Conservation (phyloP, 352 stramenopile species). For the Phytophthora multivora region DNA sequence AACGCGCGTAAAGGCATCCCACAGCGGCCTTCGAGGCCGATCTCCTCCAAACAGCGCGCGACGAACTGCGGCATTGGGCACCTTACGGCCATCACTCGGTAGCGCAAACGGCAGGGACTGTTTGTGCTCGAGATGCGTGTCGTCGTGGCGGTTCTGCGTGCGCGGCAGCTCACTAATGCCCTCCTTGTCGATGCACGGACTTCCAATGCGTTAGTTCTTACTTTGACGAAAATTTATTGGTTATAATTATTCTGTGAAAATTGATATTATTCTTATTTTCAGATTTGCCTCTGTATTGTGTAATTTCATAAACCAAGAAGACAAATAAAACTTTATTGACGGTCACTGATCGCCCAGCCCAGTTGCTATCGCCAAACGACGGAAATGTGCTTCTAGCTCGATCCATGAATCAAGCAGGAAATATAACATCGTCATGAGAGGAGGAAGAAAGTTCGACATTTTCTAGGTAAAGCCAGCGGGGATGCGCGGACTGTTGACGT, state of each 20-base stretch:
- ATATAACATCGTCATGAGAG: too few species aligned
- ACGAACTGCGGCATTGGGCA: slow-evolving; percentile 67
- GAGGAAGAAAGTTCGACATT: too few species aligned
- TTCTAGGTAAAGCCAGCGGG: too few species aligned
- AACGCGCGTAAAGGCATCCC: slow-evolving; percentile 65
- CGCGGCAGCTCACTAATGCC: not conserved
- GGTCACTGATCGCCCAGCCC: too few species aligned
- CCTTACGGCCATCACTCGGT: slow-evolving; percentile 16
- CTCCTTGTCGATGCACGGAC: not conserved
- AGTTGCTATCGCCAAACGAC: too few species aligned
- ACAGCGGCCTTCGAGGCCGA: slow-evolving; percentile 77
- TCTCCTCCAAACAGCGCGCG: slow-evolving; percentile 80
- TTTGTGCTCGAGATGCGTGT: slow-evolving; percentile 2
- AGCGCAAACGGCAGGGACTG: not conserved
- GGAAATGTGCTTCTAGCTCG: too few species aligned
- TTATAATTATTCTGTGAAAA: not conserved
- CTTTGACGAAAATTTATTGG: not conserved
- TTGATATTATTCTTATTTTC: not conserved
- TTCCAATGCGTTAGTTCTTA: slow-evolving; percentile 1
- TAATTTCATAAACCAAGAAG: too few species aligned
- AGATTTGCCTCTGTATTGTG: not conserved
- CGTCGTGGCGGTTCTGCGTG: not conserved
- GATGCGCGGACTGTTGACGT: too few species aligned
- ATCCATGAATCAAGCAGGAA: too few species aligned
- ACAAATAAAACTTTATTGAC: too few species aligned